Evolutionary conservation across 2,329 filamentous ascomycete species (phyloP), one percentile per base, ranked within the genome.

Genomic region (Podosphaera xanthii): DNA sequence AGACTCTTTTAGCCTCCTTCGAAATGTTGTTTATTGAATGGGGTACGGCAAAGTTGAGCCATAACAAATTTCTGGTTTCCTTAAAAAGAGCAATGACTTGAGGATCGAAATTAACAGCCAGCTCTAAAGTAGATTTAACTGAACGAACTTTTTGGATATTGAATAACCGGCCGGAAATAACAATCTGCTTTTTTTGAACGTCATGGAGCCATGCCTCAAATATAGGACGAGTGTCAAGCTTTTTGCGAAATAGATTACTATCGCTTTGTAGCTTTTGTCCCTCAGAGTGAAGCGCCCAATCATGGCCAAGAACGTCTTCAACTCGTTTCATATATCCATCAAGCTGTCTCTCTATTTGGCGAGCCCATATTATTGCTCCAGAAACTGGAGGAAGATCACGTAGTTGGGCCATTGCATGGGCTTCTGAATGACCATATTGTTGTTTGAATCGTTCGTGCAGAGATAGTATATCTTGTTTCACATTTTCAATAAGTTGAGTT

Each of bases 61-160:
- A 98, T 10, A 88, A 82, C 50, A 99, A 75, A 68, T 98, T 98
- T 48, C 94, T 83, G 34, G 94, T 94, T 74, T 99, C 92, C 69
- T 99, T 99, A 77, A 98, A 99, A 8, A 99, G 75, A 0, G 91
- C 90, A 68, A 98, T 98, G 60, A 97, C 87, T 69, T 98, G 92
- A 10, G 87, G 83, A 69, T 99, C 91, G 66, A 99, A 99, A 72
- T 97, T 98, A 69, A 99, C 90, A 10, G 80, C 80, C 34, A 99
- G 77, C 71, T 97, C 91, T 38, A 97, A 75, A 12, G 83, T 80
- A 67, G 95, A 92, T 61, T 91, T 91, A 12, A 87, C 86, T n/a
- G 91, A 87, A 64, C 92, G 82, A 64, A 95, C 89, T 64, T 86
- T 86, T 63, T 78, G 81, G 66, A 99, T 90, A 61, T 86, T 85